Percentiles rank a stretch among this genome's conserved stretches.
These are phyloP conservation scores for Aspergillus homomorphus DNA, from an alignment of 495 filamentous ascomycete genomes.

Conservation along the genomic window DNA sequence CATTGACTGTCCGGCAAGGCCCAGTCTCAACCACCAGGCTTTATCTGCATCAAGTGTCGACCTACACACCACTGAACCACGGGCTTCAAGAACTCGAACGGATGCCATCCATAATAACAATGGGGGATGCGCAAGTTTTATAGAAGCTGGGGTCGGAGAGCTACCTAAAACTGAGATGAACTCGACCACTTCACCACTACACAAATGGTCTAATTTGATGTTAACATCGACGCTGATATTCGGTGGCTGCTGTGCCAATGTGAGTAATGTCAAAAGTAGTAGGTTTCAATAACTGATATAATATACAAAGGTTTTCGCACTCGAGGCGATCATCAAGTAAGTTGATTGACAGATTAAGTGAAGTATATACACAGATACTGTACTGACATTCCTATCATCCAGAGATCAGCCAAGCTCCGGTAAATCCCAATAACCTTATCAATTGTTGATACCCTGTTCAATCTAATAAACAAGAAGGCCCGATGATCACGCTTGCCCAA, in stretches of 20 bases:
- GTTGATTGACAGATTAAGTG: constrained; percentile 17
- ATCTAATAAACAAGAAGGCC: constrained; percentile 48
- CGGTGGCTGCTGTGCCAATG: constrained; percentile 96
- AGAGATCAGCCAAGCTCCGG: constrained; percentile 41
- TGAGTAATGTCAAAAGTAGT: constrained; percentile 40
- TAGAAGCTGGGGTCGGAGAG: constrained; percentile 25
- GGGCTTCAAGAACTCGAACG: neutral
- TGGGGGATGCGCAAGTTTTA: neutral
- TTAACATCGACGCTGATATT: constrained; percentile 88
- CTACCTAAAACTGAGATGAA: constrained; percentile 31
- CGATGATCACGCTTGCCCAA: constrained; percentile 90
- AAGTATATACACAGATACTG: constrained; percentile 48
- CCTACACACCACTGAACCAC: neutral
- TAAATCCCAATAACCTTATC: constrained; percentile 17
- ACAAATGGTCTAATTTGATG: constrained; percentile 62
- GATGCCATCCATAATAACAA: neutral
- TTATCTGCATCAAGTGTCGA: neutral
- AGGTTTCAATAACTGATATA: constrained; percentile 22
- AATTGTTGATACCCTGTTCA: constrained; percentile 1
- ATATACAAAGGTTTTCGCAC: constrained; percentile 71
- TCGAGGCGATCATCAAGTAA: constrained; percentile 95
- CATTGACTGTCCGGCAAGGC: neutral
- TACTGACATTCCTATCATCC: constrained; percentile 29
- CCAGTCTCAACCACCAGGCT: neutral
- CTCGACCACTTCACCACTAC: constrained; percentile 51